phyloP scores from a whole-genome alignment of 129 eudicot species.

The Ambrosia trifida region DNA sequence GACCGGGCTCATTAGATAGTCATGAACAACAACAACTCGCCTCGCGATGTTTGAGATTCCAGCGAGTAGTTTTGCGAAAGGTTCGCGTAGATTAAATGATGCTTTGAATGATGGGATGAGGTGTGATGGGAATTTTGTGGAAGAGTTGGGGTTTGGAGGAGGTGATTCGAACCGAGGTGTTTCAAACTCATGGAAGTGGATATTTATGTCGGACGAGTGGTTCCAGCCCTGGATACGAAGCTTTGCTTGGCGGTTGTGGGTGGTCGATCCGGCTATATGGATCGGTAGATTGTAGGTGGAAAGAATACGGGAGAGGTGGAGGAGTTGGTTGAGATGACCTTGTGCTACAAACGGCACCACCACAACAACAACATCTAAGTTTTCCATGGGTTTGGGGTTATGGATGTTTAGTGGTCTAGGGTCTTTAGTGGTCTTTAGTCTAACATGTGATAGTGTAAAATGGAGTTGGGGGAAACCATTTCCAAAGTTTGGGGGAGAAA shows the following conservation, averaged over 20 bases:
- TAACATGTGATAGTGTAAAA: too few species aligned
- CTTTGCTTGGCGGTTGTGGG: conserved; percentile 57
- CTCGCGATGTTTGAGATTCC: neutral
- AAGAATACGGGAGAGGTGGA: conserved; percentile 54
- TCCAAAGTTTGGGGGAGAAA: too few species aligned
- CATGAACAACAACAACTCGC: conserved; percentile 48
- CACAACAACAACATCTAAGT: conserved; percentile 7
- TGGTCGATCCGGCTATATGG: conserved; percentile 51
- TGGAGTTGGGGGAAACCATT: too few species aligned
- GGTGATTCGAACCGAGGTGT: conserved; percentile 41
- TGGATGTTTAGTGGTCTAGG: too few species aligned
- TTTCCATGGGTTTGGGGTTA: conserved; percentile 1
- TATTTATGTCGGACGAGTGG: neutral
- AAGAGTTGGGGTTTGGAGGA: conserved; percentile 39
- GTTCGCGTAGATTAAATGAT: conserved; percentile 37
- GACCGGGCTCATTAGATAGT: conserved; percentile 37
- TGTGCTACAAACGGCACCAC: conserved; percentile 38
- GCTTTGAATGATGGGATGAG: conserved; percentile 41
- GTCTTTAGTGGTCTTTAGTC: too few species aligned
- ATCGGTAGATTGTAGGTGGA: conserved; percentile 58
- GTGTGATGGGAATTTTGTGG: conserved; percentile 46
- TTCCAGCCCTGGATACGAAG: conserved; percentile 42
- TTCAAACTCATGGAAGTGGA: conserved; percentile 48
- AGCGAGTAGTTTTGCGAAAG: conserved; percentile 31
- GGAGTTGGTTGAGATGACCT: conserved; percentile 47